phyloP scores from a whole-genome alignment of 2,329 filamentous ascomycete species.

The Talaromyces sp. region DNA sequence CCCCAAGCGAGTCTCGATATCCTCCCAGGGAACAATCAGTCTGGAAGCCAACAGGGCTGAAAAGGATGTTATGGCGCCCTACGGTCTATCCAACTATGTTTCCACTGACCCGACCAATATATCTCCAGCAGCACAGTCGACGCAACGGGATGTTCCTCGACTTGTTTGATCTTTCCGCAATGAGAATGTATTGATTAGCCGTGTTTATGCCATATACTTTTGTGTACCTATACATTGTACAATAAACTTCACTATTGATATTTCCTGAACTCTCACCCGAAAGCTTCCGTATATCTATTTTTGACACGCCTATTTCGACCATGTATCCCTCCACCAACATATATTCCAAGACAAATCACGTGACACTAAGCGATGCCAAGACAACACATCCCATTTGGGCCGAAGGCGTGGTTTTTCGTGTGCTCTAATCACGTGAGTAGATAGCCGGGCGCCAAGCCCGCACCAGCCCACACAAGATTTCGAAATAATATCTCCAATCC shows the following conservation, averaged over 20 bases:
- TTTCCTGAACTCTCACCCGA: neutral
- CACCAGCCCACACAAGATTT: constrained; percentile 14
- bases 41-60: constrained; percentile 36
- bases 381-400: neutral
- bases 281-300: neutral
- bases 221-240: constrained; percentile 15
- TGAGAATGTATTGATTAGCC: neutral
- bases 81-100: constrained; percentile 35
- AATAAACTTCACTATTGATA: constrained; percentile 10
- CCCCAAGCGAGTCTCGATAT: constrained; percentile 45
- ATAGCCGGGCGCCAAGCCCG: constrained; percentile 15
- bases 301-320: neutral
- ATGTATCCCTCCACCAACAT: neutral
- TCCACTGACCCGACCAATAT: constrained; percentile 26
- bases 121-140: constrained; percentile 26
- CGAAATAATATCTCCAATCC: neutral
- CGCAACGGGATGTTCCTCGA: constrained; percentile 28
- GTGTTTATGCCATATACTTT: neutral
- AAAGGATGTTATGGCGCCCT: constrained; percentile 33
- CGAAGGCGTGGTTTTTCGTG: neutral
- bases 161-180: constrained; percentile 23
- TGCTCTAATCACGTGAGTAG: constrained; percentile 18
- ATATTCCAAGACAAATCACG: neutral
- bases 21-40: constrained; percentile 43
- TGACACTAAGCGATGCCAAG: neutral